Evolutionary conservation across 2,329 filamentous ascomycete genomes (phyloP).

Genomic region (Myriosclerotinia duriaeana): DNA sequence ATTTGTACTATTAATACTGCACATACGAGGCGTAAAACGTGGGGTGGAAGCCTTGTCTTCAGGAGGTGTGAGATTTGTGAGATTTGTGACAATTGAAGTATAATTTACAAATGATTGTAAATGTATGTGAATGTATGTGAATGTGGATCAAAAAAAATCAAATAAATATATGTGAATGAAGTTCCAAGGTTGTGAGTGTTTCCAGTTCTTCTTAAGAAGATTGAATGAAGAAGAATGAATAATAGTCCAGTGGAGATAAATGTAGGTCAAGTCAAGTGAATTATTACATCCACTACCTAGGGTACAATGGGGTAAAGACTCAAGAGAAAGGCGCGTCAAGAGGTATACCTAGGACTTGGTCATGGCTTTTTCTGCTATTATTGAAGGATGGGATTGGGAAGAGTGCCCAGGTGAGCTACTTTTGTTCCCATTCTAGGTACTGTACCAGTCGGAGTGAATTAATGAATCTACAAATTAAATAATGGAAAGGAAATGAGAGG

Average conservation of each 20-base stretch:
- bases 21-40: conserved; percentile 22
- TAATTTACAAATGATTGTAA: conserved; percentile 4
- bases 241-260: conserved; percentile 7
- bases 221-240: neutral
- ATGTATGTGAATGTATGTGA: neutral
- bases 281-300: too few relatives aligned
- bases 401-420: too few relatives aligned
- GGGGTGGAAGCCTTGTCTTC: conserved; percentile 22
- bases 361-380: conserved; percentile 1
- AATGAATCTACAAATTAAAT: too few relatives aligned
- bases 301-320: neutral
- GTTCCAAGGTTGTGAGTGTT: neutral
- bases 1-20: conserved; percentile 19
- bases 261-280: neutral
- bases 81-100: conserved; percentile 7
- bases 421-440: too few relatives aligned
- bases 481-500: too few relatives aligned
- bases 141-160: neutral
- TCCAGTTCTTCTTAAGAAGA: neutral
- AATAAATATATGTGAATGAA: neutral
- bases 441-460: too few relatives aligned
- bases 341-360: neutral
- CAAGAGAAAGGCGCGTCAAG: neutral
- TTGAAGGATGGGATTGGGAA: neutral
- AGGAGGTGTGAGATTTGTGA: conserved; percentile 16